phyloP scores from a whole-genome alignment of 257 asterid genomes.

The Parsonsia alboflavescens region DNA sequence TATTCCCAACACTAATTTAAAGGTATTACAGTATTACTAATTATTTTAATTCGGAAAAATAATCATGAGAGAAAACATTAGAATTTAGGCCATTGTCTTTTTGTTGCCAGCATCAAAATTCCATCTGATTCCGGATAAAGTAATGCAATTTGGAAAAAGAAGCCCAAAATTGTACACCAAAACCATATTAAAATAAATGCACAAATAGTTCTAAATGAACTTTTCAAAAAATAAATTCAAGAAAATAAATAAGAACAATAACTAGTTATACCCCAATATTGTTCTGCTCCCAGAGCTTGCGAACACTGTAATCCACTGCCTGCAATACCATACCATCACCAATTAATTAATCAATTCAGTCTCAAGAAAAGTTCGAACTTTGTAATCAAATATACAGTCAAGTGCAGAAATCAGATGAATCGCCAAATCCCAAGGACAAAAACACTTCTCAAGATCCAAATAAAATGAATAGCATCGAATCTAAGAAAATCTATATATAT shows the following conservation, averaged over 20 bases:
- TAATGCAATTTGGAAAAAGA: neutral
- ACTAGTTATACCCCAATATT: constrained; percentile 32
- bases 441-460: constrained; percentile 15
- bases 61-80: neutral
- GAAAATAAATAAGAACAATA: neutral
- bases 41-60: neutral
- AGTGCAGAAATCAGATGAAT: neutral
- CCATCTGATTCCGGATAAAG: neutral
- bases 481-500: neutral
- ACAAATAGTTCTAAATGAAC: neutral
- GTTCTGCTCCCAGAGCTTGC: constrained; percentile 31
- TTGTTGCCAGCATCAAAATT: neutral
- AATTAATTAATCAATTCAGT: neutral
- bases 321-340: constrained; percentile 11
- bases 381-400: neutral
- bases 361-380: neutral
- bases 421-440: neutral
- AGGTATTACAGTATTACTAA: neutral
- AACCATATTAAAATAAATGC: neutral
- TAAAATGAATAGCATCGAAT: neutral
- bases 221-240: neutral
- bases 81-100: neutral
- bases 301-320: constrained; percentile 44
- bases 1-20: neutral
- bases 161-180: neutral